Evolutionary conservation across 2,329 filamentous ascomycete genomes (phyloP), one percentile per base, ranked within the genome.

Genomic region (Elsinoe necatrix): DNA sequence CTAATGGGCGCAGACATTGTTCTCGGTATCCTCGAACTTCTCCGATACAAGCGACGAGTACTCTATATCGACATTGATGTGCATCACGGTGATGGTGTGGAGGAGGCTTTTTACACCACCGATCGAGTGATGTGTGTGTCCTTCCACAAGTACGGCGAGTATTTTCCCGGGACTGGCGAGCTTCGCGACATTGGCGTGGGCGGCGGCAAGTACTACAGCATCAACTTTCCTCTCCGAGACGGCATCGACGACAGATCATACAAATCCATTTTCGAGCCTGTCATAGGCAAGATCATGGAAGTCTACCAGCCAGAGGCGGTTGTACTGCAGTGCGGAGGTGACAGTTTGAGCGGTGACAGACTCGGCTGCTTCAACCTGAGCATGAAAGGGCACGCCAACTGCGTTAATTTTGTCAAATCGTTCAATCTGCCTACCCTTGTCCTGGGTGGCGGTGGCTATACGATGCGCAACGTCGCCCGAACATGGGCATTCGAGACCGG

Each of bases 111-210:
- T 66, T 86, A 86, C 68, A 84, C 82, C 1, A 86, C 82, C 43
- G 83, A 86, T 65, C 80, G 83, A 57, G 83, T 86, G 65, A 86
- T 86, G 83, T 86, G 83, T 2, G 78, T 81, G 45, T 86, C 83
- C 2, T 86, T 86, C 71, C 83, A 86, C 74, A 86, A 86, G 64
- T 86, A 86, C 65, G 83, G 83, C 64, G 83, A 86, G 67, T 86
- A 86, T 69, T 86, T 86, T 68, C 83, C 83, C 0, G 83, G 83
- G 45, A 86, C 83, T 9, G 83, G 83, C 61, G 83, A 86, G 65
- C 75, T 86, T 37, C 78, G 82, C 60, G 83, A 86, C 66, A 84
- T 85, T 55, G 83, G 83, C 61, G 82, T 86, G 11, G 81, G 81
- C n/a, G 69, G 73, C 54, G 83, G 83, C 59, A 86, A 85, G 68